Base-by-base conservation (phyloP, 2,329 filamentous ascomycete species). In the Nemania serpens region DNA sequence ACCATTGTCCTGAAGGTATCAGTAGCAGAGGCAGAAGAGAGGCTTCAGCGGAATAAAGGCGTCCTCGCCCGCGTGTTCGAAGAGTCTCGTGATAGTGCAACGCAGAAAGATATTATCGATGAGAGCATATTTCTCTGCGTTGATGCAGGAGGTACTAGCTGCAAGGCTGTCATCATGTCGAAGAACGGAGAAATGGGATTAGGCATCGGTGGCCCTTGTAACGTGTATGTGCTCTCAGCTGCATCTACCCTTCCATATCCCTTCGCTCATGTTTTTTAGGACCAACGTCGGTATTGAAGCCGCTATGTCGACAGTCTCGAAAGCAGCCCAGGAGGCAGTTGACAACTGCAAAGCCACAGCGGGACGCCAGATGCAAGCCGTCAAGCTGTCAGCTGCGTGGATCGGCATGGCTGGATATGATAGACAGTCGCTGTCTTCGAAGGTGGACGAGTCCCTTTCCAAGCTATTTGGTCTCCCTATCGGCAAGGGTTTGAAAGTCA, bases 111-210 rank as follows among this genome's bases (percentile, higher is more conserved):
- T 1, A 33, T 15, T 5, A 6, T 49, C 48, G 34, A 55, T 22
- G 33, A 59, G 3, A 22, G 22, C 11, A 34, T 55, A 2, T 55
- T 59, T 47, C 51, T 62, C 5, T 62, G 60, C 33, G 55, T 62
- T 1, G 60, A 62, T 53, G 60, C 60, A 5, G 60, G 60, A 18
- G 60, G 60, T 29, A 62, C 60, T 22, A 62, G 51, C 47, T 62
- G 60, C 25, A 58, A 55, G 33, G 55, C 60, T 43, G 55, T 62
- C 5, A 37, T 62, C 12, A 59, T 62, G 51, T 55, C 60, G 13
- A 53, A 47, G 37, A 51, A 52, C n/a, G 60, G 55, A 48, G 55
- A 62, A 46, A 59, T 49, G 43, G 55, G 60, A 1, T 33, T 55
- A 12, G 60, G 60, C 7, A 41, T 17, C 3, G 51, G 46, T 36